Percentiles rank a stretch among this genome's conserved stretches.
Evolutionary conservation across 345 rosid species (phyloP).

Genomic region (Pugionium cornutum): DNA sequence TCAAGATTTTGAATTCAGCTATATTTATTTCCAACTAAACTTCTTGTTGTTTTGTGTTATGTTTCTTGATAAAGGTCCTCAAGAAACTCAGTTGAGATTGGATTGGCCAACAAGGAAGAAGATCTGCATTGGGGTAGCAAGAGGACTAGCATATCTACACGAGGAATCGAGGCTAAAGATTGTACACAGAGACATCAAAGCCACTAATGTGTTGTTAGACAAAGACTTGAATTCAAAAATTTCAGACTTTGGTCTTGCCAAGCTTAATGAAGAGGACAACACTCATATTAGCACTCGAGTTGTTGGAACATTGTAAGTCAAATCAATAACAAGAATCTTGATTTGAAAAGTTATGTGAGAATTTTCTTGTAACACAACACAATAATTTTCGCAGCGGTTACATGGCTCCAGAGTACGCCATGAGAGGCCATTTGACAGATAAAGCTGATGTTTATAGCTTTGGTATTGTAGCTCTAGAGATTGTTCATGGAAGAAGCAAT

Average conservation of each 20-base stretch:
- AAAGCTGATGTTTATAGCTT: conserved; percentile 50
- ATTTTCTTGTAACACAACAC: neutral
- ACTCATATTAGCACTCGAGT: conserved; percentile 48
- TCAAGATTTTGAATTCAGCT: neutral
- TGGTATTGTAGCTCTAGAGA: conserved; percentile 45
- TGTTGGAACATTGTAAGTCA: conserved; percentile 48
- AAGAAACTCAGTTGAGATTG: conserved; percentile 37
- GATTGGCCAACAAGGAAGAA: conserved; percentile 46
- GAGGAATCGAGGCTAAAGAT: conserved; percentile 47
- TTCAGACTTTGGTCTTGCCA: conserved; percentile 51
- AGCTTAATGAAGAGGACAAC: conserved; percentile 47
- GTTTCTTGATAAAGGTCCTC: conserved; percentile 32
- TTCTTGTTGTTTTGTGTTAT: neutral
- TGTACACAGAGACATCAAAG: conserved; percentile 52
- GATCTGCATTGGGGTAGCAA: conserved; percentile 48
- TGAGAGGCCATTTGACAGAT: conserved; percentile 45
- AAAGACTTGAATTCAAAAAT: conserved; percentile 40
- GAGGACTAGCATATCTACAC: conserved; percentile 46
- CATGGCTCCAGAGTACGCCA: conserved; percentile 51
- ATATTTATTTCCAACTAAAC: neutral
- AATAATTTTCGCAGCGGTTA: conserved; percentile 38
- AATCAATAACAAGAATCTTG: neutral
- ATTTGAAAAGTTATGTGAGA: neutral
- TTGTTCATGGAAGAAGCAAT: conserved; percentile 46
- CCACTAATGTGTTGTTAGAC: conserved; percentile 46